These are phyloP conservation scores for Pythium rishiriense DNA, from an alignment of 352 stramenopile genomes.

Conservation along the genomic window DNA sequence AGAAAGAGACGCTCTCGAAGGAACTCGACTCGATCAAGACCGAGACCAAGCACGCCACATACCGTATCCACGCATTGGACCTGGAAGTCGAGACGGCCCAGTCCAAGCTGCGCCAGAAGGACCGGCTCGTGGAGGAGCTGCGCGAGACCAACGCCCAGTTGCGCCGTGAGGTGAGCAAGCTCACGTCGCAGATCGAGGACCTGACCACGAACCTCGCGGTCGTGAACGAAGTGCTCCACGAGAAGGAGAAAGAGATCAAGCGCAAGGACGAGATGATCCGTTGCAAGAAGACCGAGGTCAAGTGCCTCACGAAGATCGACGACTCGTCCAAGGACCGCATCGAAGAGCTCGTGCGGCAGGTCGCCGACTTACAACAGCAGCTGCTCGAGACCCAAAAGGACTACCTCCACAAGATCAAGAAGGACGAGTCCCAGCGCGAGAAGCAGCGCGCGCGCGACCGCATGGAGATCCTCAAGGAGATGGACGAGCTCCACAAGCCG, in stretches of 20 bases:
- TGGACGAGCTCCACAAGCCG: constrained; percentile 73
- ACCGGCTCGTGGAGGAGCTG: constrained; percentile 69
- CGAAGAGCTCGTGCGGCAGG: constrained; percentile 72
- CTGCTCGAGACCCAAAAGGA: constrained; percentile 80
- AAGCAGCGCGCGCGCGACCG: constrained; percentile 69
- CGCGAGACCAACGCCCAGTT: constrained; percentile 60
- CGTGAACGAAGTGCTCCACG: constrained; percentile 48
- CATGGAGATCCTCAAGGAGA: constrained; percentile 67
- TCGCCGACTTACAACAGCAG: constrained; percentile 67
- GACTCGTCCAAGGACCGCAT: constrained; percentile 78
- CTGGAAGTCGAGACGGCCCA: constrained; percentile 76
- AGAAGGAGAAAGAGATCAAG: constrained; percentile 63
- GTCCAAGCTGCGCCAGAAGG: constrained; percentile 71
- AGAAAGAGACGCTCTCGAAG: constrained; percentile 69
- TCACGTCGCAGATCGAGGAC: constrained; percentile 52
- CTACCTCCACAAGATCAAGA: constrained; percentile 80
- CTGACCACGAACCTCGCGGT: constrained; percentile 47
- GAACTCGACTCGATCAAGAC: constrained; percentile 66
- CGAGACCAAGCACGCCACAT: constrained; percentile 69
- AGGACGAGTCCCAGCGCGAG: constrained; percentile 62
- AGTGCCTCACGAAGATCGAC: constrained; percentile 73
- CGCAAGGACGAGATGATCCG: constrained; percentile 65
- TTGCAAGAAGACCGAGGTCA: constrained; percentile 79
- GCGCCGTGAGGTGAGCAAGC: constrained; percentile 62
- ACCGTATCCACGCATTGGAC: constrained; percentile 73